Percentiles rank a stretch among this genome's conserved stretches.
These are phyloP conservation scores for Colletotrichum tamarilloi DNA, from an alignment of 2,329 filamentous ascomycete genomes.

Conservation along the genomic window DNA sequence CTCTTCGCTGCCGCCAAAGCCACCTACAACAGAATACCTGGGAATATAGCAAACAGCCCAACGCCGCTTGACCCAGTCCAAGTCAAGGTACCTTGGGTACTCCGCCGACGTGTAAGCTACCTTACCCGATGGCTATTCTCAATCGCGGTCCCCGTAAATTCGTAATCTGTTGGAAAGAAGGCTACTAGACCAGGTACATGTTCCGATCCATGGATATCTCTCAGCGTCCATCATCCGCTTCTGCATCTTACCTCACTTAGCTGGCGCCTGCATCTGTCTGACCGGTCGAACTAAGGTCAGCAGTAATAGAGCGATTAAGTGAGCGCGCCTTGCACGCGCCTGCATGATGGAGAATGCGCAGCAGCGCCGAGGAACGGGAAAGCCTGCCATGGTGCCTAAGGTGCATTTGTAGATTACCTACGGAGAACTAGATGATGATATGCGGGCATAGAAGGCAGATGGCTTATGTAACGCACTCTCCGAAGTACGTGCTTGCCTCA, in stretches of 20 bases:
- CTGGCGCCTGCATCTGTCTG: constrained; percentile 21
- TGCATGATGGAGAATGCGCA: constrained; percentile 8
- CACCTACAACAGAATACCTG: background rate
- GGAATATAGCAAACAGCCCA: background rate
- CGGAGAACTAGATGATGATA: background rate
- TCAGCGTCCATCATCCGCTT: background rate
- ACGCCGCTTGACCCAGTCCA: background rate
- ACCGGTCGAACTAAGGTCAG: constrained; percentile 8
- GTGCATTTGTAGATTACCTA: background rate
- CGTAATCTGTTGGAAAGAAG: background rate
- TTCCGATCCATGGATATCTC: background rate
- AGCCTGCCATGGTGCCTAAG: background rate
- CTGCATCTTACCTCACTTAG: constrained; percentile 18
- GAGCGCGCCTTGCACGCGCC: background rate
- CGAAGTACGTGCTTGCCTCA: background rate
- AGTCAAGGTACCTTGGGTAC: background rate
- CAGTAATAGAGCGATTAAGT: background rate
- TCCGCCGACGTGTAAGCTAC: background rate
- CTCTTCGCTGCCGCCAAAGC: background rate
- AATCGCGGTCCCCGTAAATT: background rate
- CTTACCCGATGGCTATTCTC: background rate
- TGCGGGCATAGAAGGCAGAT: background rate
- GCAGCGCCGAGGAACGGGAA: background rate
- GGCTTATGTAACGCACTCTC: background rate
- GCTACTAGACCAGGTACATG: background rate